Conservation (phyloP, 805 yeast genomes). For the Metschnikowia picachoensis region DNA sequence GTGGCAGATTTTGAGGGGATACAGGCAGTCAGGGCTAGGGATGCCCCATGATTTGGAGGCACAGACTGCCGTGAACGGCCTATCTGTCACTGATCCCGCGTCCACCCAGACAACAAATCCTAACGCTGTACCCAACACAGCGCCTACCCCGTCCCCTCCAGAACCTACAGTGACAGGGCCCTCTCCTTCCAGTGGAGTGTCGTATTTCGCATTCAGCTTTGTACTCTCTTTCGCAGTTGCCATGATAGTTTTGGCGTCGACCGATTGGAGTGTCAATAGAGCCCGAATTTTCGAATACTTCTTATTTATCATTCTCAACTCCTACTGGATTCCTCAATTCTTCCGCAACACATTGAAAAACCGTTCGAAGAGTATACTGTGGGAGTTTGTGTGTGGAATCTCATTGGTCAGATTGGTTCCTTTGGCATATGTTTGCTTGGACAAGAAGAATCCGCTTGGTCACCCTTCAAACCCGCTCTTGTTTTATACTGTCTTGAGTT, state of each 20-base stretch:
- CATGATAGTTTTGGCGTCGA: conserved; percentile 47
- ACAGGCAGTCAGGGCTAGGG: conserved; percentile 14
- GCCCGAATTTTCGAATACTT: conserved; percentile 57
- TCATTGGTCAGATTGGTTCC: conserved; percentile 63
- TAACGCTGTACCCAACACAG: not conserved
- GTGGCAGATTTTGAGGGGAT: conserved; percentile 63
- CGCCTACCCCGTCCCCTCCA: not conserved
- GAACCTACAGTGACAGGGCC: conserved; percentile 3
- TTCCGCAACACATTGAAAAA: conserved; percentile 73
- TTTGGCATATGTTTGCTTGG: conserved; percentile 54
- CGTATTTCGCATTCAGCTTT: conserved; percentile 27
- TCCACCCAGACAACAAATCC: not conserved
- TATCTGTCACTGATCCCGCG: not conserved
- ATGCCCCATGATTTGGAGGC: conserved; percentile 5
- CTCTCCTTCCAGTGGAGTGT: conserved; percentile 11
- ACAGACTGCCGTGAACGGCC: conserved; percentile 1
- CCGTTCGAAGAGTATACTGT: conserved; percentile 55
- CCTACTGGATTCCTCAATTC: conserved; percentile 88
- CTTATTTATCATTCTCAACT: conserved; percentile 49
- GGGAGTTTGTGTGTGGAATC: conserved; percentile 74
- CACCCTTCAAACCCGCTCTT: conserved; percentile 61
- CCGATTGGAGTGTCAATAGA: conserved; percentile 61
- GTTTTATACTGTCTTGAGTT: conserved; percentile 43
- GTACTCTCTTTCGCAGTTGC: conserved; percentile 33
- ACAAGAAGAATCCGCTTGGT: conserved; percentile 56